Evolutionary conservation across 1,284 basidiomycete species (phyloP).

Genomic region (Naganishia liquefaciens): DNA sequence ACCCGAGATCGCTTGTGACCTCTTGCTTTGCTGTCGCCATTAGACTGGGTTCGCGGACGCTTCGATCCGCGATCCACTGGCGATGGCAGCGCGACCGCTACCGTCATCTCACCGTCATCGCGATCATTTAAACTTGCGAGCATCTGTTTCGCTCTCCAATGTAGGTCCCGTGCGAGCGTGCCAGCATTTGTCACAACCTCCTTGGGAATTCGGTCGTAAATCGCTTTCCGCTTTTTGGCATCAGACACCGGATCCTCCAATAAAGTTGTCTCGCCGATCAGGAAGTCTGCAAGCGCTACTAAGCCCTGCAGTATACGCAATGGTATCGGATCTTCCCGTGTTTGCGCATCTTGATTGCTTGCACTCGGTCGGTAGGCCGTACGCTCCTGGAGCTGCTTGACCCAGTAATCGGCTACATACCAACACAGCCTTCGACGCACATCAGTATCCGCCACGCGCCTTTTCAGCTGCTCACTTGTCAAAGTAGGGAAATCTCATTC

Average conservation of each 20-base stretch:
- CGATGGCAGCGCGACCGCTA: neutral
- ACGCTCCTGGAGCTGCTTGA: conserved; percentile 68
- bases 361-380: conserved; percentile 58
- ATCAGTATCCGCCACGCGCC: conserved; percentile 19
- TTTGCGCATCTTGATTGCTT: conserved; percentile 3
- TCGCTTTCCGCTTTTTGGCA: conserved; percentile 67
- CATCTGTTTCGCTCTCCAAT: conserved; percentile 64
- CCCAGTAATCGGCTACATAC: conserved; percentile 80
- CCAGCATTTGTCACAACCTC: conserved; percentile 76
- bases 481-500: conserved; percentile 89
- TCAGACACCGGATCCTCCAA: conserved; percentile 60
- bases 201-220: conserved; percentile 74
- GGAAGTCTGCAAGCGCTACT: conserved; percentile 68
- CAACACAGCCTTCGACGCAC: conserved; percentile 68
- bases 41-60: neutral
- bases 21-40: neutral
- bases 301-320: conserved; percentile 71
- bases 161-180: conserved; percentile 73
- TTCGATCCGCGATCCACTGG: neutral
- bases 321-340: conserved; percentile 36
- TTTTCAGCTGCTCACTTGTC: conserved; percentile 61
- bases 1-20: conserved; percentile 5
- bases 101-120: neutral
- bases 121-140: neutral
- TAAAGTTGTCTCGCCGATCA: conserved; percentile 71